Percentiles rank a stretch among this genome's conserved stretches.
Conservation (phyloP, 176 grass and related monocot genomes). For the Secale cereale region DNA sequence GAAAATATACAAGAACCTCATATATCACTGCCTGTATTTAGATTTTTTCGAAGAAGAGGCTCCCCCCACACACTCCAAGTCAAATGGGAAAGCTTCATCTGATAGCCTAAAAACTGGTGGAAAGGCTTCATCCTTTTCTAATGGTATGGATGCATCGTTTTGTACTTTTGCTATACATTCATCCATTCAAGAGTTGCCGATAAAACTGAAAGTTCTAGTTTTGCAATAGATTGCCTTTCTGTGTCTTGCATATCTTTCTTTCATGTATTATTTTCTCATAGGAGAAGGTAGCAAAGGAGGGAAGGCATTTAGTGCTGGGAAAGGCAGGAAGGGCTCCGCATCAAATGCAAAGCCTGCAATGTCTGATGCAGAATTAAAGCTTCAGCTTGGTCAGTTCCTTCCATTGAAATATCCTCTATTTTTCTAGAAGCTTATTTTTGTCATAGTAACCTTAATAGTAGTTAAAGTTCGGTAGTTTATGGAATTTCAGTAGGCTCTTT, state of each 20-base stretch:
- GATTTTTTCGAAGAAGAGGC: constrained; percentile 57
- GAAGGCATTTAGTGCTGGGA: constrained; percentile 35
- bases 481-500: background rate
- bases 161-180: constrained; percentile 4
- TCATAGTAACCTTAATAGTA: constrained; percentile 1
- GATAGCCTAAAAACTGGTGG: constrained; percentile 44
- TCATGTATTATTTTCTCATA: constrained; percentile 20
- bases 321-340: constrained; percentile 65
- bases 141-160: constrained; percentile 37
- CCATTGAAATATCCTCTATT: constrained; percentile 25
- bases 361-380: constrained; percentile 67
- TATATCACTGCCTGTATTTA: constrained; percentile 32
- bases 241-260: too few relatives aligned
- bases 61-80: constrained; percentile 31
- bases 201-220: constrained; percentile 13
- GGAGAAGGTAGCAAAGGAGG: constrained; percentile 50
- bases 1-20: constrained; percentile 19
- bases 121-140: constrained; percentile 42
- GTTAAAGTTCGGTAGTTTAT: background rate
- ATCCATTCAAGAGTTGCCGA: constrained; percentile 20
- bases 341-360: constrained; percentile 53
- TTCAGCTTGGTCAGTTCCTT: constrained; percentile 66
- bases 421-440: constrained; percentile 18
- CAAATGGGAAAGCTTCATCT: constrained; percentile 58
- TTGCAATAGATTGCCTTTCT: constrained; percentile 8